phyloP scores from a whole-genome alignment of 2,329 filamentous ascomycete species.

The Fusarium sarcochroum region DNA sequence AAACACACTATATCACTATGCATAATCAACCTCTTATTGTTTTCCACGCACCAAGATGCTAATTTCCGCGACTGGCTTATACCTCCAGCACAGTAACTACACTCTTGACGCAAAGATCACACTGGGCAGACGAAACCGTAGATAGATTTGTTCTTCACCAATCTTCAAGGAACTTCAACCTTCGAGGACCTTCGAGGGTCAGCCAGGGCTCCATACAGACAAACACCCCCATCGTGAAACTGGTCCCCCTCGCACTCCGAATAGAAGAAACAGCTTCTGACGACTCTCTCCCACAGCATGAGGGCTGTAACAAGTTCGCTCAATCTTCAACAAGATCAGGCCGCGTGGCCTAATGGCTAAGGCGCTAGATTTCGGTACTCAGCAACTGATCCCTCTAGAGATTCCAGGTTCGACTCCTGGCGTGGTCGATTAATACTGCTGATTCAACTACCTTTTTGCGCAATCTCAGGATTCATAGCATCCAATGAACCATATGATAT shows the following conservation, averaged over 20 bases:
- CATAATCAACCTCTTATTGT: too few species aligned
- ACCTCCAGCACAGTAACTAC: too few species aligned
- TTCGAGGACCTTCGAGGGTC: too few species aligned
- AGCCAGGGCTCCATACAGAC: too few species aligned
- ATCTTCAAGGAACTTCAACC: too few species aligned
- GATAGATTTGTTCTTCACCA: too few species aligned
- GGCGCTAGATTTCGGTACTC: slow-evolving; percentile 33
- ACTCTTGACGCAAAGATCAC: too few species aligned
- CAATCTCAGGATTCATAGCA: neutral
- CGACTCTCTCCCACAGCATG: neutral
- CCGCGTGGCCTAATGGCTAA: slow-evolving; percentile 39
- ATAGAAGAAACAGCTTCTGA: neutral
- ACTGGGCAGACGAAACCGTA: neutral
- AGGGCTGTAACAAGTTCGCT: neutral
- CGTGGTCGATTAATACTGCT: slow-evolving; percentile 24
- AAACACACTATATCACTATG: too few species aligned
- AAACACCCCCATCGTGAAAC: neutral
- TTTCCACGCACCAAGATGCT: too few species aligned
- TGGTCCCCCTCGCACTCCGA: neutral
- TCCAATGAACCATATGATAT: too few species aligned
- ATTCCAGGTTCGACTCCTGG: slow-evolving; percentile 39
- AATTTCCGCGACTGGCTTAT: too few species aligned
- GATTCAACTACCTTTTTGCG: slow-evolving; percentile 6
- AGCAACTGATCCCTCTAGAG: slow-evolving; percentile 25
- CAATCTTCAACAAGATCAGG: slow-evolving; percentile 18